phyloP scores from a whole-genome alignment of 352 stramenopile genomes.

The Plasmopara viticola region DNA sequence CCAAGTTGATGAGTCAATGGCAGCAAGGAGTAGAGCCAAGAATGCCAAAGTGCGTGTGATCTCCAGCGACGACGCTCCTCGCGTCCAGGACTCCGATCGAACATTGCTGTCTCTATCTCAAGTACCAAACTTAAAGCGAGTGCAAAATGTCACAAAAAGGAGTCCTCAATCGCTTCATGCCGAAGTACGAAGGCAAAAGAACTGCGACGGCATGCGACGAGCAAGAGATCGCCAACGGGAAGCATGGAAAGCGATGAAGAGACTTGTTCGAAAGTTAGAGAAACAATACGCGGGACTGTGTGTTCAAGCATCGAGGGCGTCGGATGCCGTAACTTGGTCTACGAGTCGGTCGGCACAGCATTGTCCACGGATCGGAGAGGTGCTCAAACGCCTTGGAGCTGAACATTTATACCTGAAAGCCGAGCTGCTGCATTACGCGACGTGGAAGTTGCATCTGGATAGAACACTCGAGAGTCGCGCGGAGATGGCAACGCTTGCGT shows the following conservation, averaged over 20 bases:
- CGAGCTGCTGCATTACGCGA: conserved; percentile 32
- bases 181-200: conserved; percentile 23
- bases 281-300: conserved; percentile 33
- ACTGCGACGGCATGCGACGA: conserved; percentile 32
- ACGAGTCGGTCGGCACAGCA: conserved; percentile 6
- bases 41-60: too few relatives aligned
- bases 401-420: conserved; percentile 43
- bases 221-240: conserved; percentile 37
- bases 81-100: too few relatives aligned
- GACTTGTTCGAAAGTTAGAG: conserved; percentile 28
- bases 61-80: too few relatives aligned
- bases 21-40: too few relatives aligned
- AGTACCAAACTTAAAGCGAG: too few relatives aligned
- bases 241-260: conserved; percentile 35
- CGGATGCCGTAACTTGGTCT: conserved; percentile 4
- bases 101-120: too few relatives aligned
- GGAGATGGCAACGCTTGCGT: conserved; percentile 15
- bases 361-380: conserved; percentile 22
- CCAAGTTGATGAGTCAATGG: too few relatives aligned
- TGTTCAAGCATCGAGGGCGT: conserved; percentile 13
- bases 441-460: conserved; percentile 36
- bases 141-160: background rate
- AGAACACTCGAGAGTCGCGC: conserved; percentile 28
- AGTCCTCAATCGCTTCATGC: conserved; percentile 14
- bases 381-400: conserved; percentile 31